Evolutionary conservation across 345 rosid species (phyloP), one percentile per base, ranked within the genome.

Genomic region (Populus simonii): DNA sequence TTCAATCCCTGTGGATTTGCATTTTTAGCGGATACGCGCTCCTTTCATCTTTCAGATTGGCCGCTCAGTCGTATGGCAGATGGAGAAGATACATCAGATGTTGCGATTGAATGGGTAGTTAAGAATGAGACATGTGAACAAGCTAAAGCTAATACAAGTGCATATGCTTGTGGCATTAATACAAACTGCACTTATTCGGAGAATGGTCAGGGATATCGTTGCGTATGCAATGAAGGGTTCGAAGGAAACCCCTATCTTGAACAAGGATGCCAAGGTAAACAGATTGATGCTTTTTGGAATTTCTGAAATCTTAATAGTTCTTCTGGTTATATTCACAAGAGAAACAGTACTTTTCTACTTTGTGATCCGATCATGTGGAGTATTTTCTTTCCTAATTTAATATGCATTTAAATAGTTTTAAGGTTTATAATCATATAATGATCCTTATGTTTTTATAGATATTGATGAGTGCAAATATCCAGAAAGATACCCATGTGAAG

Each of bases 1-100:
- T 83, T 65, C 23, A 73, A 76, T 55, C 83, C 80, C 0, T 83
- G 80, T 36, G 67, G 70, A 6, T 83, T n/a, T 36, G 83, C 78
- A 0, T 76, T 79, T 47, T 22, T 81, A 17, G 79, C 77, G 3
- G 80, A 80, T 16, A 51, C n/a, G 63, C 57, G 55, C 18, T 36
- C 73, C 1, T 66, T 66, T 22, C 3, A 57, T 4, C 2, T 66
- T 11, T 71, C 80, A 0, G 49, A 61, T 12, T 31, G 36, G 73
- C 4, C 5, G 25, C 74, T 81, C 10, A 8, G 41, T 10, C 6
- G 16, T 25, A 18, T 1, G 10, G 76, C 79, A 11, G 13, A 36
- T 36, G 39, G 39, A 36, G 1, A 36, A 36, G 33, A 8, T 18
- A 33, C 27, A 3, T 67, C 77, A 8, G 39, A 47, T 11, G 35